Evolutionary conservation across 2,329 filamentous ascomycete species (phyloP).

Genomic region (Aspergillus texensis): DNA sequence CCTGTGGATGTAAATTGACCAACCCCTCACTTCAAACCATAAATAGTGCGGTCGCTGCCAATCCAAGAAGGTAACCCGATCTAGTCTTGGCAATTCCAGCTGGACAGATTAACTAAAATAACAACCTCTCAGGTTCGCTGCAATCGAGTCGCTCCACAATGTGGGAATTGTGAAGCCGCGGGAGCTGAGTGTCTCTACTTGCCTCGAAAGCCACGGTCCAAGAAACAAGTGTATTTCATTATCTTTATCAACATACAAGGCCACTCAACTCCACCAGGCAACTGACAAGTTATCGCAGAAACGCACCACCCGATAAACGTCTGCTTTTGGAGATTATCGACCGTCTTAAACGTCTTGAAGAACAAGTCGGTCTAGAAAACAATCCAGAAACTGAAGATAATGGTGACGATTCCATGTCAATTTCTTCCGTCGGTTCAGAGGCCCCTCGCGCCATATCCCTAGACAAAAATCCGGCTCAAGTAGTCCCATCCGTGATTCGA

Average conservation of each 20-base stretch:
- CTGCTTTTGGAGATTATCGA: neutral
- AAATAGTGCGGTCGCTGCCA: neutral
- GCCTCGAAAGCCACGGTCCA: neutral
- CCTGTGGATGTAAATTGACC: neutral
- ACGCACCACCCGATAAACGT: neutral
- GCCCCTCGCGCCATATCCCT: neutral
- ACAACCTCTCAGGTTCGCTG: neutral
- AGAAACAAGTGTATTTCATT: neutral
- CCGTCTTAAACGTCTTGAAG: neutral
- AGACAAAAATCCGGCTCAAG: neutral
- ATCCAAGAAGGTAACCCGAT: neutral
- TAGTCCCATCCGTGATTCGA: neutral
- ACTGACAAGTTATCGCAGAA: neutral
- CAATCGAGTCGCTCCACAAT: neutral
- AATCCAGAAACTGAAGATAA: neutral
- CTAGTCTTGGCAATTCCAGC: neutral
- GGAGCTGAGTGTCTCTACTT: neutral
- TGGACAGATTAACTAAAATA: neutral
- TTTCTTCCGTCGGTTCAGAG: neutral
- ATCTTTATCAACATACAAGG: neutral
- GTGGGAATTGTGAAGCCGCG: neutral
- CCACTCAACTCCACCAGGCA: neutral
- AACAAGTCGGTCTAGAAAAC: neutral
- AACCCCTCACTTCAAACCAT: neutral
- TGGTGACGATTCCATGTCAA: neutral